Conservation (phyloP, 768 basidiomycete genomes). For the Termitomyces heimii region DNA sequence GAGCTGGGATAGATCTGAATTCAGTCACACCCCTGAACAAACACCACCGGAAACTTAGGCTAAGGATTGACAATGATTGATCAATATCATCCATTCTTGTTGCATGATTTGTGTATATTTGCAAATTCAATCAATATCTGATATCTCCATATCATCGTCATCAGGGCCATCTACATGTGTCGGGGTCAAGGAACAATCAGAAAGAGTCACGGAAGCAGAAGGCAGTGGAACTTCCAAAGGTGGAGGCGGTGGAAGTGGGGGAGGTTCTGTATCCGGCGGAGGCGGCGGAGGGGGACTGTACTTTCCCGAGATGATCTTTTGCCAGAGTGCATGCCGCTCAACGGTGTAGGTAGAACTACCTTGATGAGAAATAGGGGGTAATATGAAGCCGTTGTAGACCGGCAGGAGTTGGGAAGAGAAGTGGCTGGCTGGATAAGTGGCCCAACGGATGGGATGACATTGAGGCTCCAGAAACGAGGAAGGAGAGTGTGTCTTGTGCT, state of each 20-base stretch:
- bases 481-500: neutral
- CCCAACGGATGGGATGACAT: constrained; percentile 43
- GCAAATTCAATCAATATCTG: constrained; percentile 17
- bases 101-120: neutral
- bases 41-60: neutral
- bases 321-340: constrained; percentile 36
- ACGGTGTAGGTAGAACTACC: constrained; percentile 25
- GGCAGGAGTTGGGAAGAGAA: constrained; percentile 56
- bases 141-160: constrained; percentile 26
- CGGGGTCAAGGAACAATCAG: neutral
- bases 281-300: constrained; percentile 14
- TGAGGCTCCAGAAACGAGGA: neutral
- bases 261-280: constrained; percentile 6
- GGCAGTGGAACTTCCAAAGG: constrained; percentile 13
- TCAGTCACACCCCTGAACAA: neutral
- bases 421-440: constrained; percentile 49
- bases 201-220: constrained; percentile 15
- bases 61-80: neutral
- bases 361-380: constrained; percentile 26
- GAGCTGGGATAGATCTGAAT: neutral
- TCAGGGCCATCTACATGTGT: neutral
- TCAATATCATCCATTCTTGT: neutral
- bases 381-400: constrained; percentile 35
- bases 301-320: constrained; percentile 22
- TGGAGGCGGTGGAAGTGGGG: constrained; percentile 17